Base-by-base conservation (phyloP, 2,329 filamentous ascomycete genomes). In the Fusarium udum region DNA sequence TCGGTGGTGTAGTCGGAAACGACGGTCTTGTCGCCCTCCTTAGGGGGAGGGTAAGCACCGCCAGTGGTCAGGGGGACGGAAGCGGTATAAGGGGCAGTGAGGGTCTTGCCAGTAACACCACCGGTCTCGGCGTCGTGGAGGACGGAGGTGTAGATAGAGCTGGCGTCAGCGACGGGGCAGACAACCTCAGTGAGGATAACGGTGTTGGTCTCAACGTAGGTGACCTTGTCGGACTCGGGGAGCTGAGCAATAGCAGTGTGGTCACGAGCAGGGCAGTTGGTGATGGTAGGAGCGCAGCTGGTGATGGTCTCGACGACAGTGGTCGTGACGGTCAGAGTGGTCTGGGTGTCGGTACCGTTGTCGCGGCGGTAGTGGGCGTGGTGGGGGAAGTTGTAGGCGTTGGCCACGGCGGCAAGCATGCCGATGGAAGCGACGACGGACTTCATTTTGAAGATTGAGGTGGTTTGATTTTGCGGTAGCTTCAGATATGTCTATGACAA, bases 291-390 rank as follows among this genome's bases (percentile, higher is more conserved):
- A 71, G 84, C 87, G 79, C 88, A 90, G 65, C 87, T 89, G 76
- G 85, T 90, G 81, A 90, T 84, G 80, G 88, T 90, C 70, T 87
- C 82, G 73, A 88, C 81, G 79, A 87, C 82, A 66, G 87, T 90
- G 79, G 85, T 82, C 83, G 86, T 84, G 82, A 90, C 83, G 74
- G 87, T 84, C 67, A 84, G 72, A 42, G 84, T 85, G 60, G 83
- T 85, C 74, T 79, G 66, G 62, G 73, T 61, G 42, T 75, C 72
- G 53, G 78, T 80, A 40, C 67, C 67, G 75, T 80, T 82, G 72
- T 74, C 68, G 45, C 77, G 77, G 58, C 72, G 75, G 73, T 77
- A 78, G 73, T 79, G 77, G 56, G 64, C 64, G 78, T 83, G 80
- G 49, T 79, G 81, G 72, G 81, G 81, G 73, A 81, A 79, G 45